Base-by-base conservation (phyloP, 108 stramenopile species). In the Cyclotella sp. region DNA sequence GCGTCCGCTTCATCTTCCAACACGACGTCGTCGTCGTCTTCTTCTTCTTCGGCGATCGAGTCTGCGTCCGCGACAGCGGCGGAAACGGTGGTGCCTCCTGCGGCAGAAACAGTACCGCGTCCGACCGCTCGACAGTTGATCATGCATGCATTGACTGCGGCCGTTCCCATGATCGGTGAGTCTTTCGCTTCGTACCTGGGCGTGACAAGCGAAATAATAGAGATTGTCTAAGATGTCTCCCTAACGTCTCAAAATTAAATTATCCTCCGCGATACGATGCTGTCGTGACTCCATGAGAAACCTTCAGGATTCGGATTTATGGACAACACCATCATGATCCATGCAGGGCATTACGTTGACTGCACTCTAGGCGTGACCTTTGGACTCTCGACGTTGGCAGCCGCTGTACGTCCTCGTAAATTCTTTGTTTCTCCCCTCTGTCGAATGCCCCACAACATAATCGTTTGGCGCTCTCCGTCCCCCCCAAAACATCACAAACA, bases 291-390 rank as follows among this genome's bases (percentile, higher is more conserved):
- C 68, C 2, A 30, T 51, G 16, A 19, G 24, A 27, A 42, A 54
- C 34, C 12, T 15, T 12, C 54, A 75, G 81, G 81, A n/a, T 88
- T 90, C 52, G 88, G 87, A 18, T 88, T 93, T 51, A 89, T 89
- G 87, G 91, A 92, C 78, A 91, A 91, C 63, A 80, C 76, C 29
- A 82, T 93, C 14, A 90, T 92, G 89, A 85, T 92, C 30, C 83
- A 84, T 26, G 89, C 92, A 19, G 92, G 92, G 15, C 83, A 90
- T 49, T 57, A 82, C 60, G 86, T 93, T 54, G 91, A 93, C 63
- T 84, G 70, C 18, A 89, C 90, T 4, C 60, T 92, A 4, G 92
- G 92, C 24, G 90, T 93, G 0, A 72, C 68, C 42, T 90, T 93
- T 53, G 90, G 89, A 12, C 72, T 93, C 42, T 85, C 89, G 8